Base-by-base conservation (phyloP, 208 protist species). In the Leishmania guyanensis region DNA sequence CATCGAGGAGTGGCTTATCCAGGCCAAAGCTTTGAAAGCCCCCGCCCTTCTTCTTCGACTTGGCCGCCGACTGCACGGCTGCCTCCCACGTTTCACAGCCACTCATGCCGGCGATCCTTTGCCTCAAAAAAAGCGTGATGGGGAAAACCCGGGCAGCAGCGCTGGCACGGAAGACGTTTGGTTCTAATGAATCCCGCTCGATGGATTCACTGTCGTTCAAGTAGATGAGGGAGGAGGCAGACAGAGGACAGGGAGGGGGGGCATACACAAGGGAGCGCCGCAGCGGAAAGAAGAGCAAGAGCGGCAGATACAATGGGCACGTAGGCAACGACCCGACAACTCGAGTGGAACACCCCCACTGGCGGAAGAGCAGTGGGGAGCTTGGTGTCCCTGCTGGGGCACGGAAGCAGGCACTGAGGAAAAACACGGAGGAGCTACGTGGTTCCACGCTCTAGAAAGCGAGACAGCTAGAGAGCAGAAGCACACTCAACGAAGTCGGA, bases 1-100 rank as follows among this genome's bases (percentile, higher is more conserved):
- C 97, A 78, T 98, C 93, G 5, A 99, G 93, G 5, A 99, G 80
- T 2, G 95, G 86, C 56, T 98, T 96, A 22, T 92, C 93, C 0
- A 99, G 90, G 3, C 93, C 96, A n/a, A 98, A 78, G 33, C 90
- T 91, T 71, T 97, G 93, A 81, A 98, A 98, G 46, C 96, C 93
- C 46, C 95, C 95, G 53, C 93, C 88, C 68, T 92, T 92, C 81
- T 95, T 96, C 82, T 95, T 96, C 29, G 73, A 54, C 20, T 82
- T 88, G 50, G 86, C 87, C 22, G 82, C 90, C 70, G 85, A 77
- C 80, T 92, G 90, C 71, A 90, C 88, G 39, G 89, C 94, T 36
- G 90, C 86, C 60, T 97, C 92, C 92, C 93, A 97, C 8, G 84
- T 88, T 62, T 92, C 91, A 51, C 94, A 66, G 36, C 92, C 91